Base-by-base conservation (phyloP, 306 rosid genomes). In the Castanea mollissima region DNA sequence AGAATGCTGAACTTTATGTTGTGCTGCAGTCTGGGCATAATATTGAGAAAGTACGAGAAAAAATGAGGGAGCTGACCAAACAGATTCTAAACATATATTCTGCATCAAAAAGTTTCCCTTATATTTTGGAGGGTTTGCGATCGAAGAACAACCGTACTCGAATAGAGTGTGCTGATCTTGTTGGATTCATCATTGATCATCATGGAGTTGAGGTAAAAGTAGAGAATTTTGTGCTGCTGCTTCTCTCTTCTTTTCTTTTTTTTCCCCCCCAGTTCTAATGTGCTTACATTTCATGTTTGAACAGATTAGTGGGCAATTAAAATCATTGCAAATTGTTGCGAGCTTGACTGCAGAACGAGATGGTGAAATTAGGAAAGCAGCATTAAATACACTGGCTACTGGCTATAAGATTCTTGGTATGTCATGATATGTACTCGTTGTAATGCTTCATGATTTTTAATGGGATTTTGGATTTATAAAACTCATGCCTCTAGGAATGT, bases 361-460 rank as follows among this genome's bases (percentile, higher is more conserved):
- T 87, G 97, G 97, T 79, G 99, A 96, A 80, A 90, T 81, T 71
- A 86, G 99, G 87, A 96, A 96, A 83, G 98, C 99, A 83, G 98
- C 99, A 74, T 86, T 96, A 72, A 96, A 93, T 90, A 83, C 98
- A 2, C 90, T 96, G 19, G 99, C 99, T 72, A 91, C 97, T 57
- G 94, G 99, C 76, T 96, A 96, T 86, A 96, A 96, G 92, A 89
- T 96, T 86, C 97, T 96, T 73, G 99, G 99, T 96, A 88, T 82
- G 93, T 71, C 79, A 54, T 72, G 76, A 65, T 73, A 46, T 44
- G 68, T 78, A 18, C 46, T 27, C 54, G 20, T 79, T 59, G 58
- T 71, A 20, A 62, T 38, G 19, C 41, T 35, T 13, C 10, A 4
- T 34, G 51, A 68, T 19, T 67, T 9, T 23, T 35, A 25, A 4